Conservation (phyloP, 495 filamentous ascomycete species). For the Aspergillus saccharolyticus region DNA sequence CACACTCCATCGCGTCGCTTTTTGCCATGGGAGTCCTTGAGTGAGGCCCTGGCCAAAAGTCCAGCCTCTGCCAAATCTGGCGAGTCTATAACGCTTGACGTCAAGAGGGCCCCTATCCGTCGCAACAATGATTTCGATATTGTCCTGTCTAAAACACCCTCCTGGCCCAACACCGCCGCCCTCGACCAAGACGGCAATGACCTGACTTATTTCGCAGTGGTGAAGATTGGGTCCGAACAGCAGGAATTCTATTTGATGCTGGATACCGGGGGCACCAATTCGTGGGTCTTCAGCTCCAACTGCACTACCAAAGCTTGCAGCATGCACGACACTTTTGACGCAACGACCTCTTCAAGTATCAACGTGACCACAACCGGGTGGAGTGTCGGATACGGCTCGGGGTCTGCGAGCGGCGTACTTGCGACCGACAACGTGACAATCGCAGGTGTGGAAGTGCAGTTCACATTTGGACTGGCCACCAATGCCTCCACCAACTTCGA, state of each 20-base stretch:
- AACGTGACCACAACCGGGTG: slow-evolving; percentile 45
- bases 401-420: slow-evolving; percentile 57
- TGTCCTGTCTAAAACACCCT: slow-evolving; percentile 49
- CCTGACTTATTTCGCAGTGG: slow-evolving; percentile 68
- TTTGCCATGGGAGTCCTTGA: slow-evolving; percentile 25
- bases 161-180: slow-evolving; percentile 52
- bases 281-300: slow-evolving; percentile 68
- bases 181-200: slow-evolving; percentile 73
- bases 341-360: slow-evolving; percentile 53
- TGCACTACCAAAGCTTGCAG: slow-evolving; percentile 59
- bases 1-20: slow-evolving; percentile 27
- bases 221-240: slow-evolving; percentile 59
- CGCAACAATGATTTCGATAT: slow-evolving; percentile 53
- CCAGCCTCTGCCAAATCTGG: slow-evolving; percentile 7
- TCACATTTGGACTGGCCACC: slow-evolving; percentile 66
- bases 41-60: slow-evolving; percentile 17
- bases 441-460: slow-evolving; percentile 53
- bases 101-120: slow-evolving; percentile 30
- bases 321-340: slow-evolving; percentile 62
- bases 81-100: slow-evolving; percentile 24
- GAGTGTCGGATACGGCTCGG: slow-evolving; percentile 65
- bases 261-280: slow-evolving; percentile 72
- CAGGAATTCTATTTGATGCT: slow-evolving; percentile 67
- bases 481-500: slow-evolving; percentile 63
- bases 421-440: slow-evolving; percentile 60